Evolutionary conservation across 768 basidiomycete genomes (phyloP), one percentile per base, ranked within the genome.

Genomic region (Psilocybe sp.): DNA sequence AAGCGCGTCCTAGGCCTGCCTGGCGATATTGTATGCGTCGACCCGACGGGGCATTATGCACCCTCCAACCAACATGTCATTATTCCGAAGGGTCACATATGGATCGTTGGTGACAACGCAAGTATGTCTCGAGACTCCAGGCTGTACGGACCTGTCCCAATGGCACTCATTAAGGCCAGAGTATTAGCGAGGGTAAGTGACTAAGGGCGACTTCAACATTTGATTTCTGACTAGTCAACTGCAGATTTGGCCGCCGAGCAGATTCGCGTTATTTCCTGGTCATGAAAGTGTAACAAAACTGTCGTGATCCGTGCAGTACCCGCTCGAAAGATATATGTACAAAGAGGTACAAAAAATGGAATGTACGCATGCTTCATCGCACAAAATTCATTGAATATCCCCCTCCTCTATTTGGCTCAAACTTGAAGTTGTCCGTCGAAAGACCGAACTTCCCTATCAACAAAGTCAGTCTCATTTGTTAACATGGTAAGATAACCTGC

Each of bases 381-480:
- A 71, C 73, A 63, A 98, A 97, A 60, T 90, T 89, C 80, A 98
- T 82, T 1, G 88, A 89, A 71, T 98, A 98, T 0, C 96, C 93
- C n/a, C 96, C 96, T 54, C 93, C 85, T 5, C 87, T 91, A 55
- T 96, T 95, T 14, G 92, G 92, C 52, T 85, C 85, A 60, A 99
- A 92, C 70, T 98, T 89, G 79, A 98, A 98, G 70, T 96, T 98
- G 63, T 98, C 86, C 0, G 95, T 98, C 12, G 88, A 93, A 55
- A 98, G 66, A 14, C 97, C 96, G 62, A 98, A 98, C 52, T 89
- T 90, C 3, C 92, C 92, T 95, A 56, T 3, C 15, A 40, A 7
- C 18, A 16, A 48, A 33, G 50, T 15, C 44, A 42, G 13, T 48
- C 28, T 23, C 20, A 32, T 28, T 31, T 20, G 23, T 1, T 12